Evolutionary conservation across 2,329 filamentous ascomycete species (phyloP).

Genomic region (Botryotinia calthae): DNA sequence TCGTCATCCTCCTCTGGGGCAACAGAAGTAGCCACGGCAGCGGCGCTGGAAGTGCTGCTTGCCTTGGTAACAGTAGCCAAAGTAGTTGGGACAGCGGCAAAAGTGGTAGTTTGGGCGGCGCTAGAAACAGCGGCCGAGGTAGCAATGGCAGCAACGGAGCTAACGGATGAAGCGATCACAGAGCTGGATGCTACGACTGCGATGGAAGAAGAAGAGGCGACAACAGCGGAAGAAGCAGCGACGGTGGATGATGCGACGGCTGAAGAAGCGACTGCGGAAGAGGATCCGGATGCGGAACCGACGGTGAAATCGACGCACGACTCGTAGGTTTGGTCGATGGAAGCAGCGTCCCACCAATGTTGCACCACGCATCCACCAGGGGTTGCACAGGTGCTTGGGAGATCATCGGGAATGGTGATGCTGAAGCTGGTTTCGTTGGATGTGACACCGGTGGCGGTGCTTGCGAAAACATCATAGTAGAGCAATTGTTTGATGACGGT

Average conservation of each 20-base stretch:
- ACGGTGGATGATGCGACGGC: not conserved
- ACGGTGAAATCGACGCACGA: conserved; percentile 51
- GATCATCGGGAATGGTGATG: conserved; percentile 51
- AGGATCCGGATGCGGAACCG: not conserved
- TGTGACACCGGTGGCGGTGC: conserved; percentile 43
- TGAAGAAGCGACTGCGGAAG: not conserved
- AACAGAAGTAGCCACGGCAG: not conserved
- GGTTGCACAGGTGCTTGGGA: conserved; percentile 39
- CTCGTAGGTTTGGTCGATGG: conserved; percentile 56
- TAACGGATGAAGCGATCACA: not conserved
- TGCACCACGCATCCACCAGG: conserved; percentile 45
- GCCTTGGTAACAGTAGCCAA: conserved; percentile 7
- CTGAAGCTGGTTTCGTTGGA: conserved; percentile 49
- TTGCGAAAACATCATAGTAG: conserved; percentile 51
- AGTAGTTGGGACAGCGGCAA: conserved; percentile 9
- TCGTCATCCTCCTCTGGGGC: not conserved
- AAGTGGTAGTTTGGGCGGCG: not conserved
- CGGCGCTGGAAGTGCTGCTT: not conserved
- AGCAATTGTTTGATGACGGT: conserved; percentile 48
- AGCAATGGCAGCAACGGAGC: not conserved
- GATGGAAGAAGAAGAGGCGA: not conserved
- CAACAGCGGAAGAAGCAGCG: not conserved
- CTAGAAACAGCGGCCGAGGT: not conserved
- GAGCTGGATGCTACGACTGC: not conserved
- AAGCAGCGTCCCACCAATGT: conserved; percentile 52